Conservation (phyloP, 2,329 filamentous ascomycete genomes). For the Fusarium sp. region DNA sequence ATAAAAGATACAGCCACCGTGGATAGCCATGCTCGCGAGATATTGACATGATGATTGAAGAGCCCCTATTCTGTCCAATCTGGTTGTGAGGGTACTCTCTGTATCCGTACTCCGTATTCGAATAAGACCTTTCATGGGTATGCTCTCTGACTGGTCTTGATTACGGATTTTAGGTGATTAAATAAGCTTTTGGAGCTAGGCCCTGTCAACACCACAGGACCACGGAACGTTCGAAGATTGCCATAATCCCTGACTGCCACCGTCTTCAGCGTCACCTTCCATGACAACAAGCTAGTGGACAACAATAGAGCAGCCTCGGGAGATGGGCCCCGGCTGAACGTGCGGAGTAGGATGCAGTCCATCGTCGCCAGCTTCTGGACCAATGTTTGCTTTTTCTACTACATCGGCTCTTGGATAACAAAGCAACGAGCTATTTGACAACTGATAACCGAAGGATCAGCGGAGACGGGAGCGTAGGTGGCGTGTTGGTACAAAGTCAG, state of each 20-base stretch:
- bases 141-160: neutral
- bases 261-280: conserved; percentile 14
- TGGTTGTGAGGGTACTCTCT: neutral
- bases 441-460: neutral
- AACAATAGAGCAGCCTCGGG: conserved; percentile 1
- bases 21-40: no score
- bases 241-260: conserved; percentile 9
- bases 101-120: neutral
- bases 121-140: neutral
- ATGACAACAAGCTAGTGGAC: conserved; percentile 15
- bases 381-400: conserved; percentile 23
- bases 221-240: conserved; percentile 9
- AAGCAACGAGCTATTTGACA: conserved; percentile 1
- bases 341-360: neutral
- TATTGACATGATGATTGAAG: neutral
- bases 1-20: no score
- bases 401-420: conserved; percentile 2
- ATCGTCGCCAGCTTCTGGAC: neutral
- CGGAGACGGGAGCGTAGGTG: conserved; percentile 7
- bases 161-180: neutral
- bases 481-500: neutral
- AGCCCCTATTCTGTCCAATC: neutral
- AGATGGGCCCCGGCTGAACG: conserved; percentile 4
- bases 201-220: conserved; percentile 3
- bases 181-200: conserved; percentile 11